Conservation (phyloP, 768 basidiomycete genomes). For the Amanita pseudoporphyria region DNA sequence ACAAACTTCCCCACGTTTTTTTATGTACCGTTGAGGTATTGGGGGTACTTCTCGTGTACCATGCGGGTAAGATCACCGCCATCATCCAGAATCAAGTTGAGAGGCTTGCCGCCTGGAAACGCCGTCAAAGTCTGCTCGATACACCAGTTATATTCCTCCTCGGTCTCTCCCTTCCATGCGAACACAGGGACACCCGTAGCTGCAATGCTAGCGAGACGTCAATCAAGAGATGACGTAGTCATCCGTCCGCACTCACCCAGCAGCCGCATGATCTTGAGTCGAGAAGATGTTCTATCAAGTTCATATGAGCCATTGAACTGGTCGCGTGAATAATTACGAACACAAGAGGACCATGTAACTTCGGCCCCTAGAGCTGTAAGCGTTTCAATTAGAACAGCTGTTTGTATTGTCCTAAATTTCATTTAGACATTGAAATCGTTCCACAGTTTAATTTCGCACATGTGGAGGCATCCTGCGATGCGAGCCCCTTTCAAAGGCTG, state of each 20-base stretch:
- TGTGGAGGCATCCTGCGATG: conserved; percentile 96
- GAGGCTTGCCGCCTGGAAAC: conserved; percentile 74
- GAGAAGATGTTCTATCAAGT: conserved; percentile 89
- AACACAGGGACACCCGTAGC: conserved; percentile 98
- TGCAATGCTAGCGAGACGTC: conserved; percentile 55
- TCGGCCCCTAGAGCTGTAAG: conserved; percentile 91
- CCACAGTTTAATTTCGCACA: conserved; percentile 39
- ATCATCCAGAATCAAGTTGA: conserved; percentile 99
- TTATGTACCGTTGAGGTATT: conserved; percentile 62
- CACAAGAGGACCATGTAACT: conserved; percentile 98
- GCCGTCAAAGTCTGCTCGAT: conserved; percentile 89
- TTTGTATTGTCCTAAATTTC: conserved; percentile 84
- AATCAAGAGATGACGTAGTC: neutral
- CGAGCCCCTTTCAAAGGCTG: conserved; percentile 92
- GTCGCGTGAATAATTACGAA: conserved; percentile 27
- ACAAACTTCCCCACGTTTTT: neutral
- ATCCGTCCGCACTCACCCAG: conserved; percentile 53
- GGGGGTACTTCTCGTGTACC: conserved; percentile 95
- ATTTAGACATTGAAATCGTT: conserved; percentile 8
- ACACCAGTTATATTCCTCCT: conserved; percentile 98
- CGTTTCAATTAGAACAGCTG: conserved; percentile 98
- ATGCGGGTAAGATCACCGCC: conserved; percentile 94
- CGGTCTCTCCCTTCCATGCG: conserved; percentile 99
- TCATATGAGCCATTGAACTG: neutral
- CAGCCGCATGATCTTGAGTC: conserved; percentile 98